Evolutionary conservation across 2,329 filamentous ascomycete species (phyloP).

Genomic region (Diaporthe velutina): DNA sequence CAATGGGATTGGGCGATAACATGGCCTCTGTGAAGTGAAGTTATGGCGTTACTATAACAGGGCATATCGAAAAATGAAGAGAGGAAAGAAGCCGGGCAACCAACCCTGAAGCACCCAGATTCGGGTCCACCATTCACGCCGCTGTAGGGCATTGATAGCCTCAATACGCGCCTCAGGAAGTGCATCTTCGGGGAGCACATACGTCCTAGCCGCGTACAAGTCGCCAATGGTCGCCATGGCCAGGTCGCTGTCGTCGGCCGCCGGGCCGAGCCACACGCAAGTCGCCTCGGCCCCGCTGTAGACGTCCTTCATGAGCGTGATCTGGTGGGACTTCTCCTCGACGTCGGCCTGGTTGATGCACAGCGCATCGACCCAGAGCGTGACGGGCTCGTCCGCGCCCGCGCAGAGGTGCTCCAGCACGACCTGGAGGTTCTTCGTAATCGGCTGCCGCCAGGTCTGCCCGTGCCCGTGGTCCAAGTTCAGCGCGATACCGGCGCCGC

Average conservation of each 20-base stretch:
- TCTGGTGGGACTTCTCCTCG: constrained; percentile 21
- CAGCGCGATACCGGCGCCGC: background rate
- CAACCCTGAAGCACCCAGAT: constrained; percentile 19
- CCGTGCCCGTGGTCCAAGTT: background rate
- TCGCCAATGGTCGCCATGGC: constrained; percentile 2
- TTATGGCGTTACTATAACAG: background rate
- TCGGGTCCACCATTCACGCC: constrained; percentile 9
- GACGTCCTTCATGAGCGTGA: constrained; percentile 27
- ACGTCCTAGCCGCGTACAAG: background rate
- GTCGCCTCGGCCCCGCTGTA: constrained; percentile 2
- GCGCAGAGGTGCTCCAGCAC: constrained; percentile 18
- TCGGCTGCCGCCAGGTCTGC: background rate
- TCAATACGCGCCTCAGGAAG: background rate
- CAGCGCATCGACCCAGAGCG: constrained; percentile 29
- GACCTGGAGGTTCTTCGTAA: constrained; percentile 9
- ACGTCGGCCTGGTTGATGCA: constrained; percentile 31
- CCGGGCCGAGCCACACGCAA: constrained; percentile 7
- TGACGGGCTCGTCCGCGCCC: background rate
- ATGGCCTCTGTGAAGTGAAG: background rate
- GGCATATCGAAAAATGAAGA: too few relatives aligned
- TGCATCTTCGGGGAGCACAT: constrained; percentile 8
- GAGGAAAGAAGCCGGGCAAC: background rate
- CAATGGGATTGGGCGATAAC: background rate
- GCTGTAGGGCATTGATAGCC: constrained; percentile 9
- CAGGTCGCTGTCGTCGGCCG: background rate